Evolutionary conservation across 257 asterid species (phyloP).

Genomic region (Przewalskia tangutica): DNA sequence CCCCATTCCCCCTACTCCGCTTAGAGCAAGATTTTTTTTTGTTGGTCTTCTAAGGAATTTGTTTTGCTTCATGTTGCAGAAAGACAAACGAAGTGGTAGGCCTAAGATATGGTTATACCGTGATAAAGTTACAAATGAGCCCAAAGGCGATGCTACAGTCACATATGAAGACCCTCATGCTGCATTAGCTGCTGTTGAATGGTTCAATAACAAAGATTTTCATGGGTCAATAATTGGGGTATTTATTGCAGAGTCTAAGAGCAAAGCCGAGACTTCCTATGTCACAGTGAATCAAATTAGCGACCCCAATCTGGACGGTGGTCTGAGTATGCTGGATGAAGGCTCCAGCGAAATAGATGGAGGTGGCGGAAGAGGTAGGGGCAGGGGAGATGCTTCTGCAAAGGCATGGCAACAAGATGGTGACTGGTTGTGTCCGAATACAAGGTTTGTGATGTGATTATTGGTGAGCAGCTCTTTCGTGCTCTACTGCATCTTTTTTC

Average conservation of each 20-base stretch:
- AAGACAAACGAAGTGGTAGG: constrained; percentile 92
- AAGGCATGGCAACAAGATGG: constrained; percentile 98
- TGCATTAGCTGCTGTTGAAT: constrained; percentile 95
- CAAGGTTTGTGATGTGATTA: constrained; percentile 99
- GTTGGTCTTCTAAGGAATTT: constrained; percentile 3
- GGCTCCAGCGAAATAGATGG: constrained; percentile 43
- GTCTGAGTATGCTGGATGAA: constrained; percentile 44
- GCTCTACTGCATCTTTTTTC: constrained; percentile 21
- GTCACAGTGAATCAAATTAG: constrained; percentile 21
- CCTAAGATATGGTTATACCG: constrained; percentile 92
- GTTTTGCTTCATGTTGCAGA: constrained; percentile 31
- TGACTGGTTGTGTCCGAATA: constrained; percentile 91
- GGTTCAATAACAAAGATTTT: constrained; percentile 94
- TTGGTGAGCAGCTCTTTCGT: constrained; percentile 97
- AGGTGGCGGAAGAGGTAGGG: constrained; percentile 76
- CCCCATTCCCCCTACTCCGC: not conserved
- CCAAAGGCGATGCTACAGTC: constrained; percentile 97
- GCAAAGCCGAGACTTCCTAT: constrained; percentile 42
- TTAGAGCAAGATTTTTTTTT: not conserved
- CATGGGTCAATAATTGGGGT: constrained; percentile 85
- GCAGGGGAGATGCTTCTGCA: constrained; percentile 67
- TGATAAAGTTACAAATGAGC: constrained; percentile 86
- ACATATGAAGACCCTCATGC: constrained; percentile 99
- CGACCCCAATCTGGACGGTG: constrained; percentile 29
- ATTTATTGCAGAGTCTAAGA: constrained; percentile 84